These are phyloP conservation scores for Leccinum fibrillosum DNA, from an alignment of 768 basidiomycete species.

Conservation along the genomic window DNA sequence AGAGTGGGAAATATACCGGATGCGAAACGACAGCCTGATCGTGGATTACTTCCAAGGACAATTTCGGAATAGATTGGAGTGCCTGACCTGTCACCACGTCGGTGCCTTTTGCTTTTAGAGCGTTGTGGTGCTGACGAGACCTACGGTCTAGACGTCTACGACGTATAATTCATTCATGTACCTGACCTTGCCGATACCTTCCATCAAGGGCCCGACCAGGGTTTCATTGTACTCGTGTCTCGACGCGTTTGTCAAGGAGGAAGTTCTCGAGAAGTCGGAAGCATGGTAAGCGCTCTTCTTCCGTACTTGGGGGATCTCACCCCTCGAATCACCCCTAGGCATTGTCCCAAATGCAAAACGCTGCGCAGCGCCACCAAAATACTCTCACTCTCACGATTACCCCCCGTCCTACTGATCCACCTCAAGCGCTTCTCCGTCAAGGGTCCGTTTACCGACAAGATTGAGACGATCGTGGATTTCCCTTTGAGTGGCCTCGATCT, in stretches of 20 bases:
- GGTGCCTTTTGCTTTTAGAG: not conserved
- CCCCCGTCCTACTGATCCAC: slow-evolving; percentile 89
- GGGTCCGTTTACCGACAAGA: slow-evolving; percentile 92
- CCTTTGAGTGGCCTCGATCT: slow-evolving; percentile 62
- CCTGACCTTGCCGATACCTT: slow-evolving; percentile 84
- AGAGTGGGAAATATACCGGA: slow-evolving; percentile 90
- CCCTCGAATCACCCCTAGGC: slow-evolving; percentile 48
- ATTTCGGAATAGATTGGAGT: slow-evolving; percentile 86
- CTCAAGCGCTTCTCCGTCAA: slow-evolving; percentile 90
- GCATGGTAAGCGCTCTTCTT: slow-evolving; percentile 65
- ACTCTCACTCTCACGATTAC: slow-evolving; percentile 87
- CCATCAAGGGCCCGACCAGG: slow-evolving; percentile 50
- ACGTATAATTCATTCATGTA: slow-evolving; percentile 98
- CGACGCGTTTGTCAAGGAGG: slow-evolving; percentile 86
- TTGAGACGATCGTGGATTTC: slow-evolving; percentile 93
- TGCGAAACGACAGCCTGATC: slow-evolving; percentile 88
- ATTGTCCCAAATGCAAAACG: slow-evolving; percentile 91
- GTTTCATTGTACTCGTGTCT: slow-evolving; percentile 79
- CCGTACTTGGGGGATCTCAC: not conserved
- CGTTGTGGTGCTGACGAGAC: slow-evolving; percentile 10
- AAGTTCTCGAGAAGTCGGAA: slow-evolving; percentile 88
- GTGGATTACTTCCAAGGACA: slow-evolving; percentile 99
- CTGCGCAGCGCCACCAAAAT: slow-evolving; percentile 84
- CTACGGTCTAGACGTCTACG: slow-evolving; percentile 74
- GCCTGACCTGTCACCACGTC: slow-evolving; percentile 87